These are phyloP conservation scores for Ailanthus altissimus DNA, from an alignment of 345 rosid species.

Conservation along the genomic window DNA sequence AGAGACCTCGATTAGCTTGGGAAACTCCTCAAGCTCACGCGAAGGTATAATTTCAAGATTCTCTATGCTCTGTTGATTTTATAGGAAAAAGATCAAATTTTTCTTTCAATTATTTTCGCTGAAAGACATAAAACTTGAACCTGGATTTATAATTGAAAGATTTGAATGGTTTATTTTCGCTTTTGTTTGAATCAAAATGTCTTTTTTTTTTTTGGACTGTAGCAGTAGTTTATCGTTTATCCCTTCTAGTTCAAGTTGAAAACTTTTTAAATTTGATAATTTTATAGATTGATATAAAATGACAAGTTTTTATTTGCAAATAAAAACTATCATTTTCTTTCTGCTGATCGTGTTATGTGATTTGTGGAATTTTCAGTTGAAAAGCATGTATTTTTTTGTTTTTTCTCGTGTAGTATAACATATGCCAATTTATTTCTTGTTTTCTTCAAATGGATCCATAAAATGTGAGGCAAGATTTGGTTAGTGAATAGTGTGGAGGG, in stretches of 20 bases:
- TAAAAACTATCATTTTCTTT: not conserved
- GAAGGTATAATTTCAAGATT: conserved; percentile 51
- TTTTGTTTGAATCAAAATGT: not conserved
- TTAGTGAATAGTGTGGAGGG: conserved; percentile 15
- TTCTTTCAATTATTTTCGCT: not conserved
- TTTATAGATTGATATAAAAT: not conserved
- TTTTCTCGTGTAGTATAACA: not conserved
- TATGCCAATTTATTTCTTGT: not conserved
- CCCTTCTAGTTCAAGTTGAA: not conserved
- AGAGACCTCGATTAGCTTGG: conserved; percentile 63
- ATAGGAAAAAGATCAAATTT: not conserved
- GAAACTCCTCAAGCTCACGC: conserved; percentile 41
- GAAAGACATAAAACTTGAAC: not conserved
- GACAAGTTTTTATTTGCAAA: not conserved
- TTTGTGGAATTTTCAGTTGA: not conserved
- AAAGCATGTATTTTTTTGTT: too few species aligned
- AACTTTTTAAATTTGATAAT: not conserved
- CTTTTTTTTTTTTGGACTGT: not conserved
- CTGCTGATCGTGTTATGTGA: not conserved
- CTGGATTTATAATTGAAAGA: not conserved
- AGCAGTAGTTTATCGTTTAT: not conserved
- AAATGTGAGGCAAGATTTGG: conserved; percentile 21
- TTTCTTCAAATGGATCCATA: not conserved
- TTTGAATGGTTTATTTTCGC: not conserved
- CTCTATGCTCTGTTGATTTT: too few species aligned